Base-by-base conservation (phyloP, 2,329 filamentous ascomycete genomes). In the Cordyceps javanica region DNA sequence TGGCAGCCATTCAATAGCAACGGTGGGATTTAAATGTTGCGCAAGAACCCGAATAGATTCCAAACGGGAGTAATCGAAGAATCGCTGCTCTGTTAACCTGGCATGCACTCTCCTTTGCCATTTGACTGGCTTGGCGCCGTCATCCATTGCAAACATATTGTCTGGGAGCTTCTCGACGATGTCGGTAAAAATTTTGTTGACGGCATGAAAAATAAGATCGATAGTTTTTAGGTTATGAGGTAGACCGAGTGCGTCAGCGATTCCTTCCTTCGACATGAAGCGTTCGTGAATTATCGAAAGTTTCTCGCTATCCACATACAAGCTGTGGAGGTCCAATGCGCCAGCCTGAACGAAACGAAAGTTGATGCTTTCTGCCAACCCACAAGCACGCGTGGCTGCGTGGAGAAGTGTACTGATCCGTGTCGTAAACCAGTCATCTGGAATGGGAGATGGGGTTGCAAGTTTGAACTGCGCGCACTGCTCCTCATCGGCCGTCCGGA, bases 221-320 rank as follows among this genome's bases (percentile, higher is more conserved):
- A 13, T 9, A 23, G 19, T 23, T 36, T 5, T 19, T 19, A 52
- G 10, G 11, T 28, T 5, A 25, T 19, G 21, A 52, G 49, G 49
- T 3, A 52, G 49, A n/a, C 49, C 34, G 23, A 52, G 49, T 10
- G 34, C 14, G 11, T 52, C 49, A 13, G 23, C 49, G 10, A 26
- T 26, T 3, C 6, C 21, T 36, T 38, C 32, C 10, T 26, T n/a
- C 21, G 32, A 36, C 19, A 26, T 13, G 10, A 39, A 52, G 32
- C 49, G 49, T 52, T 52, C 49, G 23, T 52, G 49, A 13, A 52
- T 38, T 25, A 52, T 39, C 21, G 41, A 52, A 14, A 52, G 49
- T 21, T 38, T 36, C 23, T 38, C 10, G 23, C n/a, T 34, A 23
- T 52, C 30, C 10, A 26, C 34, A 52, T 52, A 52, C 19, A 52